phyloP scores from a whole-genome alignment of 2,329 filamentous ascomycete genomes.

The Diplodia scrobiculata region DNA sequence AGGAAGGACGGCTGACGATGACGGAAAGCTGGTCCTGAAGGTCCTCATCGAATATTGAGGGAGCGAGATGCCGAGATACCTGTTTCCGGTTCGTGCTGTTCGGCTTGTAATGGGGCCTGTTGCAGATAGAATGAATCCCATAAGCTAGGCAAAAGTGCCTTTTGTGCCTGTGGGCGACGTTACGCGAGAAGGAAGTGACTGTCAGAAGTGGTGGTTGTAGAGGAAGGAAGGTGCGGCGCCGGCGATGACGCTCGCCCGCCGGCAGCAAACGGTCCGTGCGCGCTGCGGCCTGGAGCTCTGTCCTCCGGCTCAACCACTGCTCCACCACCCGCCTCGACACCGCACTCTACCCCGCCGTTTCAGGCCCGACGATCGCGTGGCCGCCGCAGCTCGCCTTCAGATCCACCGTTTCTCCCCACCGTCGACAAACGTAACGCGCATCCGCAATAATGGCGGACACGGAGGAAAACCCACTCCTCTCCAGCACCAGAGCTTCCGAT shows the following conservation, averaged over 20 bases:
- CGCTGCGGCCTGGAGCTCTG: conserved; percentile 25
- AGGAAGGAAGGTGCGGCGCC: neutral
- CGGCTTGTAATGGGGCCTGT: neutral
- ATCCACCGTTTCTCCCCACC: neutral
- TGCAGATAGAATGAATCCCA: neutral
- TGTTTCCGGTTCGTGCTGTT: neutral
- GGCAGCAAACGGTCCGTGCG: conserved; percentile 13
- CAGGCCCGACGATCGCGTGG: neutral
- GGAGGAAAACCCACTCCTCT: conserved; percentile 49
- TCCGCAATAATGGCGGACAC: conserved; percentile 42
- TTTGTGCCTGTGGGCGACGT: too few species aligned
- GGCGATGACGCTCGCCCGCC: conserved; percentile 23
- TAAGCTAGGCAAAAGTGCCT: too few species aligned
- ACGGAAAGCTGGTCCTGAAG: conserved; percentile 57
- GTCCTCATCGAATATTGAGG: conserved; percentile 47
- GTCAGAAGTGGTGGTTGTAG: neutral
- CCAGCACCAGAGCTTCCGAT: conserved; percentile 58
- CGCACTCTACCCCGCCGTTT: conserved; percentile 8
- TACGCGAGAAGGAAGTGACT: neutral
- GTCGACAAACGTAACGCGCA: neutral
- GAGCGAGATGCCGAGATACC: neutral
- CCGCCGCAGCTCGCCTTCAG: neutral
- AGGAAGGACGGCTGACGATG: conserved; percentile 54
- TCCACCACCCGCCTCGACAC: conserved; percentile 11
- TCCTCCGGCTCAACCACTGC: conserved; percentile 5